A percentile compares a stretch with the other conserved stretches of the same genome.
phyloP scores from a whole-genome alignment of 2,329 filamentous ascomycete species.

The Colletotrichum destructivum region DNA sequence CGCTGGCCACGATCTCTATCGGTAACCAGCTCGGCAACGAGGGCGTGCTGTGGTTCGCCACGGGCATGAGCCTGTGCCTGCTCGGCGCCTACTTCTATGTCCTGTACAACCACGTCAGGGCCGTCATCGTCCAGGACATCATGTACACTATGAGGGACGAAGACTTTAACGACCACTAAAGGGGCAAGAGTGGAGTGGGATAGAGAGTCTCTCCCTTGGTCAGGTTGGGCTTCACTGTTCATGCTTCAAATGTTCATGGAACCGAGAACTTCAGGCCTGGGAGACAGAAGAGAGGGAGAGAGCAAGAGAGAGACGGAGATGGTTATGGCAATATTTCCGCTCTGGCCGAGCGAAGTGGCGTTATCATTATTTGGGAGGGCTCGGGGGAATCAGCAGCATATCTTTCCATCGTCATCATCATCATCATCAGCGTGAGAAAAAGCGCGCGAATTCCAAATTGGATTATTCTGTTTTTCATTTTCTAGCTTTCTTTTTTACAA shows the following conservation, averaged over 20 bases:
- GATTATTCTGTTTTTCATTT: conserved; percentile 14
- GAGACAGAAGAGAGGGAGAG: background rate
- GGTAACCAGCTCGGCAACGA: conserved; percentile 63
- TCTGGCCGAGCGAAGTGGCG: conserved; percentile 28
- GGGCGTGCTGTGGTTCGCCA: conserved; percentile 63
- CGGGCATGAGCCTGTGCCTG: conserved; percentile 65
- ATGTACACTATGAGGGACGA: conserved; percentile 70
- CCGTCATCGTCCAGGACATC: conserved; percentile 67
- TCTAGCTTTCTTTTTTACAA: background rate
- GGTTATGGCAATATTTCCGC: conserved; percentile 27
- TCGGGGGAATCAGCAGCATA: conserved; percentile 15
- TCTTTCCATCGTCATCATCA: conserved; percentile 6
- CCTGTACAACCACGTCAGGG: conserved; percentile 60
- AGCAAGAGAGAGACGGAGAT: too few species aligned
- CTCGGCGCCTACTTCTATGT: conserved; percentile 60
- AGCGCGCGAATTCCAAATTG: conserved; percentile 26
- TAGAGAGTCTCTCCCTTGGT: background rate
- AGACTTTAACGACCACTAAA: conserved; percentile 51
- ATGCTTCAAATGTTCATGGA: conserved; percentile 38
- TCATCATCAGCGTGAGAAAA: conserved; percentile 32
- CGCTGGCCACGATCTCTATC: conserved; percentile 69
- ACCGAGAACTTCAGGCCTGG: conserved; percentile 20
- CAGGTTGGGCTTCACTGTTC: conserved; percentile 35
- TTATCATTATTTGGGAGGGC: conserved; percentile 2
- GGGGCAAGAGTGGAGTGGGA: background rate